Evolutionary conservation across 192 early-diverging fungal species (phyloP).

Genomic region (Backusella macrospora): DNA sequence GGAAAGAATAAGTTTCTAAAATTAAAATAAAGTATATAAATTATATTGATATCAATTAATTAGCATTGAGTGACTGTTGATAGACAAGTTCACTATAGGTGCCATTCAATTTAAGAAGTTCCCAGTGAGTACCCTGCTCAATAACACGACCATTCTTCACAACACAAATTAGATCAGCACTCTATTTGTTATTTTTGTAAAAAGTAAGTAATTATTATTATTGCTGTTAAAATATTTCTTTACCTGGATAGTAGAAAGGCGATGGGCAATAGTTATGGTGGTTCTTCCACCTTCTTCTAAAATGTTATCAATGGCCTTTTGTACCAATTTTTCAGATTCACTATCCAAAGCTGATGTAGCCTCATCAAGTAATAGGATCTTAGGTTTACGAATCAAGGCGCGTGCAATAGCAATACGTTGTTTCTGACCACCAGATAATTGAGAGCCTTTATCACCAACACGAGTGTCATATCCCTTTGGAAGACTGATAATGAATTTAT

Average conservation of each 20-base stretch:
- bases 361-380: slow-evolving; percentile 84
- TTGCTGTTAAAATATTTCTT: not conserved
- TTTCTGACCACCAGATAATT: slow-evolving; percentile 72
- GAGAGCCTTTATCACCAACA: slow-evolving; percentile 70
- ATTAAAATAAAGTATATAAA: not conserved
- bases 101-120: slow-evolving; percentile 66
- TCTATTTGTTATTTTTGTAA: slow-evolving; percentile 39
- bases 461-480: slow-evolving; percentile 67
- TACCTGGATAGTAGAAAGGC: slow-evolving; percentile 69
- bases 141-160: slow-evolving; percentile 69
- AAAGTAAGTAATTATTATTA: not conserved
- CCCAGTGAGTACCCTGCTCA: slow-evolving; percentile 78
- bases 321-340: slow-evolving; percentile 72
- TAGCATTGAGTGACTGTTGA: slow-evolving; percentile 58
- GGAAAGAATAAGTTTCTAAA: not conserved
- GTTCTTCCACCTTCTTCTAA: slow-evolving; percentile 62
- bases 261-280: slow-evolving; percentile 76
- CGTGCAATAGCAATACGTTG: slow-evolving; percentile 89
- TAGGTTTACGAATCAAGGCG: slow-evolving; percentile 84
- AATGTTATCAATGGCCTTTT: slow-evolving; percentile 70
- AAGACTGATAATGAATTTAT: slow-evolving; percentile 58
- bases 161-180: slow-evolving; percentile 86
- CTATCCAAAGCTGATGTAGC: slow-evolving; percentile 76
- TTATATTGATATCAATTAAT: not conserved
- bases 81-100: slow-evolving; percentile 65